These are phyloP conservation scores for Hypsizygus marmoreus DNA, from an alignment of 768 basidiomycete species.

Conservation along the genomic window DNA sequence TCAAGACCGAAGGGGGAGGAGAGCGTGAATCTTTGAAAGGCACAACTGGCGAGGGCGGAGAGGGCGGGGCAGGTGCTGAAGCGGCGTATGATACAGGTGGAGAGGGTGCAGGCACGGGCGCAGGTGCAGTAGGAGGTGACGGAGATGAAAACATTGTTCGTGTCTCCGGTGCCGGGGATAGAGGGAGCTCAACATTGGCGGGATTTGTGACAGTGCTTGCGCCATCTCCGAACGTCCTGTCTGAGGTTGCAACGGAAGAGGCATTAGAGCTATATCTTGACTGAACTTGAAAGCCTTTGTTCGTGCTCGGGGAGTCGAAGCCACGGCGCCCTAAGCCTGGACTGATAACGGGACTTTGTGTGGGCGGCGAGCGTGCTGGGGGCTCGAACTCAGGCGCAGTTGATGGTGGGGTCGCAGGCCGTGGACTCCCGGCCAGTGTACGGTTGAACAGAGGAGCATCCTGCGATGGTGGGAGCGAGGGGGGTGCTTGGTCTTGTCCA, in stretches of 20 bases:
- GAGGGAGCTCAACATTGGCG: conserved; percentile 9
- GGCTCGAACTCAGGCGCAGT: conserved; percentile 1
- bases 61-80: neutral
- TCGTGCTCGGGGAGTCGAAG: conserved; percentile 13
- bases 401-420: conserved; percentile 6
- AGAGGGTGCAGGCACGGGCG: conserved; percentile 3
- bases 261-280: conserved; percentile 8
- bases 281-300: conserved; percentile 11
- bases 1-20: conserved; percentile 35
- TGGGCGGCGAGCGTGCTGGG: neutral
- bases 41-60: too few species aligned
- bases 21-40: too few species aligned
- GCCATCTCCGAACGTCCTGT: conserved; percentile 4
- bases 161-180: conserved; percentile 8
- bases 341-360: neutral
- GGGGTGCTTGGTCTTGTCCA: conserved; percentile 7
- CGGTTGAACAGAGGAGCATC: conserved; percentile 3
- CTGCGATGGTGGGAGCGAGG: conserved; percentile 1
- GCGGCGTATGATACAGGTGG: neutral
- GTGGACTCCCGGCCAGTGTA: conserved; percentile 4
- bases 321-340: conserved; percentile 3
- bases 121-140: neutral
- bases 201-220: neutral
- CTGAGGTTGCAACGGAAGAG: conserved; percentile 4
- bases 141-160: neutral